phyloP scores from a whole-genome alignment of 257 asterid species.

The Solanum medicagineum region DNA sequence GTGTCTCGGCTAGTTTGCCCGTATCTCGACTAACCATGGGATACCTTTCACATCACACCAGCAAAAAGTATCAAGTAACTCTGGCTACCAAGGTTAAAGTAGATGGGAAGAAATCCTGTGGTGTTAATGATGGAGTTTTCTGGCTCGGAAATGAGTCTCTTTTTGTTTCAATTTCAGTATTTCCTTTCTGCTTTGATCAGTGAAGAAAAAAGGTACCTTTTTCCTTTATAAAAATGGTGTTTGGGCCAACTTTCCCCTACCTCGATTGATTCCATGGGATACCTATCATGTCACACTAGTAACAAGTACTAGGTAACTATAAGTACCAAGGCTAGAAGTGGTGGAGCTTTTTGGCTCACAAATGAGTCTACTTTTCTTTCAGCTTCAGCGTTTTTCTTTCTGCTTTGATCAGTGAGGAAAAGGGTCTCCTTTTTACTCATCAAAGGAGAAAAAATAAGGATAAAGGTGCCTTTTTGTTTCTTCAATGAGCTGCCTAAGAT shows the following conservation, averaged over 20 bases:
- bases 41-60: too few species aligned
- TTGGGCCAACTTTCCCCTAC: neutral
- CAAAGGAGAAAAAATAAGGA: neutral
- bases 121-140: neutral
- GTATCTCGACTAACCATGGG: too few species aligned
- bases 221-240: neutral
- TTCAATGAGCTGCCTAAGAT: neutral
- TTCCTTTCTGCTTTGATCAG: neutral
- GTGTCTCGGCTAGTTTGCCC: too few species aligned
- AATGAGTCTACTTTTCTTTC: neutral
- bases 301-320: neutral
- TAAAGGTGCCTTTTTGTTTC: neutral
- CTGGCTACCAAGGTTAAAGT: too few species aligned
- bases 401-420: neutral
- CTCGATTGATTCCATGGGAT: neutral
- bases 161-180: neutral
- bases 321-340: neutral
- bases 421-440: neutral
- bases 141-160: neutral
- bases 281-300: neutral
- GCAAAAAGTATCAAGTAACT: too few species aligned
- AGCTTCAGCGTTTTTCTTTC: neutral
- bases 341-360: neutral
- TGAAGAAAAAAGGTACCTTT: neutral
- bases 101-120: too few species aligned